A percentile compares a stretch with the other conserved stretches of the same genome.
These are phyloP conservation scores for Hyaloperonospora brassicae DNA, from an alignment of 352 stramenopile species.

Conservation along the genomic window DNA sequence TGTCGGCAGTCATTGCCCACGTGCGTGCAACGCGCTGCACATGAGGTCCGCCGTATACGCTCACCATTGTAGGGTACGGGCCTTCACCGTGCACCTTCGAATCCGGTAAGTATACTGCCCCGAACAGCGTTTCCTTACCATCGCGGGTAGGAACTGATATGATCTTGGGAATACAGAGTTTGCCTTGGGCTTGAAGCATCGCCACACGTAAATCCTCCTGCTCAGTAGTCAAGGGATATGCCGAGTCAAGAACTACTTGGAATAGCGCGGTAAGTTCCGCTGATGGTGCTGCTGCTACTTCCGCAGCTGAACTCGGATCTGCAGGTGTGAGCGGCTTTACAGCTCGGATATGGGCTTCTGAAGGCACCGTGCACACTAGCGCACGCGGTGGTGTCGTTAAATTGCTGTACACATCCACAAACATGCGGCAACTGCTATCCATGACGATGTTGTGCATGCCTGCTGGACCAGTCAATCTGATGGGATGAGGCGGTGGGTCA, in stretches of 20 bases:
- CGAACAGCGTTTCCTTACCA: conserved; percentile 79
- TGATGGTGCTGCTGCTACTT: conserved; percentile 3
- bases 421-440: conserved; percentile 72
- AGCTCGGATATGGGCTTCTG: conserved; percentile 29
- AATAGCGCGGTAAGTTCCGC: conserved; percentile 27
- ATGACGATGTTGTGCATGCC: conserved; percentile 90
- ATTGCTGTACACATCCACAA: conserved; percentile 82
- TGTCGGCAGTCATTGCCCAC: conserved; percentile 90
- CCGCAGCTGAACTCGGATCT: conserved; percentile 11
- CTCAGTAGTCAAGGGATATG: conserved; percentile 46
- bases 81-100: conserved; percentile 71
- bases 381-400: conserved; percentile 55
- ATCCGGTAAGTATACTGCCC: conserved; percentile 91
- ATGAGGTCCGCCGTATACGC: conserved; percentile 95
- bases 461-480: conserved; percentile 64
- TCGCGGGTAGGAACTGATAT: conserved; percentile 82
- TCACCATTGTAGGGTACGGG: conserved; percentile 92
- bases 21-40: conserved; percentile 91
- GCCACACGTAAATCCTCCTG: conserved; percentile 53
- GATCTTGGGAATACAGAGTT: conserved; percentile 54
- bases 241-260: conserved; percentile 30
- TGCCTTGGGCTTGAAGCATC: conserved; percentile 36
- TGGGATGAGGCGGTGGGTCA: conserved; percentile 34
- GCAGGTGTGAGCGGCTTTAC: conserved; percentile 15
- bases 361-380: conserved; percentile 43